Evolutionary conservation across 2,329 filamentous ascomycete genomes (phyloP).

Genomic region (Pseudogymnoascus sp.): DNA sequence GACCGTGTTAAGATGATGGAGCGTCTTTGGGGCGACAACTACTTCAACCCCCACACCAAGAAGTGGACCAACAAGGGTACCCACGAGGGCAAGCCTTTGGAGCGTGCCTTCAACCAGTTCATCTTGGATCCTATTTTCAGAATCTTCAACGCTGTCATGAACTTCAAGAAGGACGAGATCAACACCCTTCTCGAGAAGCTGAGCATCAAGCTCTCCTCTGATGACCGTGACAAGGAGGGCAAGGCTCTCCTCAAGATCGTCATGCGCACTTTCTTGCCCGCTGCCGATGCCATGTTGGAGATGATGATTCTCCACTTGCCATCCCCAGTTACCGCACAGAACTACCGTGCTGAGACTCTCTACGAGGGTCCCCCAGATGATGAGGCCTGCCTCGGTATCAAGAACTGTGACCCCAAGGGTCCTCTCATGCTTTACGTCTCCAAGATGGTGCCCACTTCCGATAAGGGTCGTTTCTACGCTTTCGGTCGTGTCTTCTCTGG

Average conservation of each 20-base stretch:
- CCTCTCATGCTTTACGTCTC: slow-evolving; percentile 99
- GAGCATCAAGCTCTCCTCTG: slow-evolving; percentile 77
- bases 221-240: slow-evolving; percentile 91
- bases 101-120: slow-evolving; percentile 99
- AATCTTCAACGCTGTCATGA: slow-evolving; percentile 94
- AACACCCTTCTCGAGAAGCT: slow-evolving; percentile 82
- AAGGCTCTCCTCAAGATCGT: slow-evolving; percentile 96
- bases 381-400: slow-evolving; percentile 89
- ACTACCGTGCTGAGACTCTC: slow-evolving; percentile 95
- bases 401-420: slow-evolving; percentile 95
- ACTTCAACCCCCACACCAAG: slow-evolving; percentile 99
- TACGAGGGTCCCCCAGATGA: slow-evolving; percentile 97
- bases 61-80: slow-evolving; percentile 93
- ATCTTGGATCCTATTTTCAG: slow-evolving; percentile 99
- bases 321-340: slow-evolving; percentile 91
- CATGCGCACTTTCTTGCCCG: slow-evolving; percentile 98
- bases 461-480: slow-evolving; percentile 99
- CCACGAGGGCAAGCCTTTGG: slow-evolving; percentile 79
- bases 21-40: slow-evolving; percentile 99
- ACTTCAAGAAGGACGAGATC: slow-evolving; percentile 96
- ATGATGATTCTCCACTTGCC: slow-evolving; percentile 99
- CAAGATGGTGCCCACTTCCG: slow-evolving; percentile 99
- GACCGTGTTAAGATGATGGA: slow-evolving; percentile 99
- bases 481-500: slow-evolving; percentile 99
- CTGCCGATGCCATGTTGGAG: slow-evolving; percentile 95